phyloP scores from a whole-genome alignment of 495 filamentous ascomycete species.

The Podospora comata region DNA sequence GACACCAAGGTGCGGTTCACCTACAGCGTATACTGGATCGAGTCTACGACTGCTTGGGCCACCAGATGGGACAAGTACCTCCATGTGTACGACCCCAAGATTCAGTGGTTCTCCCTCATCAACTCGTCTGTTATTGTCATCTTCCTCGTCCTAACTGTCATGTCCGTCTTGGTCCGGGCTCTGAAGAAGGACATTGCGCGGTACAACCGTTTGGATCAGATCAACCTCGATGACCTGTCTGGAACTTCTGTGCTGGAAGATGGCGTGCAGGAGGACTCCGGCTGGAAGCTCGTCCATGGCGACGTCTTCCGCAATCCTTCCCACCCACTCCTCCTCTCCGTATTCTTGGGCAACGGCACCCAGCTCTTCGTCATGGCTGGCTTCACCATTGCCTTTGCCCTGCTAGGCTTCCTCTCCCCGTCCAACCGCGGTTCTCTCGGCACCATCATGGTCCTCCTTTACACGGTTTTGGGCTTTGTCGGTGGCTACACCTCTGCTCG shows the following conservation, averaged over 20 bases:
- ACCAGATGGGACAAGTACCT: constrained; percentile 98
- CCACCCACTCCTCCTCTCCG: constrained; percentile 75
- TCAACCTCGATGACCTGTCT: constrained; percentile 79
- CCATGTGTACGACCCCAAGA: constrained; percentile 91
- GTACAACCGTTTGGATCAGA: constrained; percentile 87
- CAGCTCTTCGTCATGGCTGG: constrained; percentile 98
- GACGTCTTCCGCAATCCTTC: constrained; percentile 91
- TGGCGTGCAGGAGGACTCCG: constrained; percentile 93
- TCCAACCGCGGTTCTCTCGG: constrained; percentile 91
- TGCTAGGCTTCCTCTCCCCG: constrained; percentile 90
- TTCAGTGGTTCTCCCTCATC: constrained; percentile 97
- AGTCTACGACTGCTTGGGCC: constrained; percentile 80
- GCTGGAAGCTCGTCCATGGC: constrained; percentile 97
- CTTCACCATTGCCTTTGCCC: constrained; percentile 86
- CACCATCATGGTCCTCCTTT: constrained; percentile 86
- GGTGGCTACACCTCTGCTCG: constrained; percentile 88
- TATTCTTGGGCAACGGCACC: constrained; percentile 88
- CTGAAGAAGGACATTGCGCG: constrained; percentile 90
- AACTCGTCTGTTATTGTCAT: constrained; percentile 91
- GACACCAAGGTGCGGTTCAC: constrained; percentile 78
- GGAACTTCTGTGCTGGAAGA: constrained; percentile 77
- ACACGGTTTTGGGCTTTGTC: constrained; percentile 87
- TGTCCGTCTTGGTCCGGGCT: constrained; percentile 80
- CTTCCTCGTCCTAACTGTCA: constrained; percentile 85
- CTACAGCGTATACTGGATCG: constrained; percentile 84